Conservation (phyloP, 208 protist genomes). For the Trichomonas vaginalis region DNA sequence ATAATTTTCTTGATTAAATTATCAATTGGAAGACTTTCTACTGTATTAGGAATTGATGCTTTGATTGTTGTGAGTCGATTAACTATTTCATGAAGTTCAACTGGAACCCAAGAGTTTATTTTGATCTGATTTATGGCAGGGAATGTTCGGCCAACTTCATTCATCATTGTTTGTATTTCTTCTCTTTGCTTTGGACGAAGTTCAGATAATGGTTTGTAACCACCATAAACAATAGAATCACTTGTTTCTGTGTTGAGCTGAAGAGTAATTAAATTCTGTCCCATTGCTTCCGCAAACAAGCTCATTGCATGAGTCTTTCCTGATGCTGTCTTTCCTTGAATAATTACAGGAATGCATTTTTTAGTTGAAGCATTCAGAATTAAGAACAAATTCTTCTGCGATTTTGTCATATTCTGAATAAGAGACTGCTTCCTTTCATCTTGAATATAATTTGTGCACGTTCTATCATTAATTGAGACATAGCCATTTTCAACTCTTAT, state of each 20-base stretch:
- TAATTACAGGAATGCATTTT: neutral
- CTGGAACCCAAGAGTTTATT: neutral
- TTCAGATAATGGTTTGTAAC: neutral
- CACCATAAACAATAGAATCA: neutral
- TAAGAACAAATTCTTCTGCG: neutral
- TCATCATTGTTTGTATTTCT: neutral
- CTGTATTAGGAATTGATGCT: neutral
- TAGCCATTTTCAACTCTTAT: too few relatives aligned
- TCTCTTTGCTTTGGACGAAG: neutral
- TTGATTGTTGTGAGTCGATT: neutral
- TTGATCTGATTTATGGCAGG: neutral
- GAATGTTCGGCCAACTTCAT: neutral
- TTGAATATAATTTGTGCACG: too few relatives aligned
- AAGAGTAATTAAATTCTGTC: neutral
- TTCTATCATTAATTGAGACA: too few relatives aligned
- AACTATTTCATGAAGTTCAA: neutral
- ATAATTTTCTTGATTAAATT: neutral
- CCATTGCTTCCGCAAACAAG: neutral
- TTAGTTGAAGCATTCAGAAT: neutral
- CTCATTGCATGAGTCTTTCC: neutral
- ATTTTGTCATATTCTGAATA: neutral
- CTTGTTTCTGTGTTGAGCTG: neutral
- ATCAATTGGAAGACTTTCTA: neutral
- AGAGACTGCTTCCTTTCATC: neutral
- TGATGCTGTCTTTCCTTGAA: neutral